These are phyloP conservation scores for Colletotrichum magnum DNA, from an alignment of 2,329 filamentous ascomycete genomes.

Conservation along the genomic window DNA sequence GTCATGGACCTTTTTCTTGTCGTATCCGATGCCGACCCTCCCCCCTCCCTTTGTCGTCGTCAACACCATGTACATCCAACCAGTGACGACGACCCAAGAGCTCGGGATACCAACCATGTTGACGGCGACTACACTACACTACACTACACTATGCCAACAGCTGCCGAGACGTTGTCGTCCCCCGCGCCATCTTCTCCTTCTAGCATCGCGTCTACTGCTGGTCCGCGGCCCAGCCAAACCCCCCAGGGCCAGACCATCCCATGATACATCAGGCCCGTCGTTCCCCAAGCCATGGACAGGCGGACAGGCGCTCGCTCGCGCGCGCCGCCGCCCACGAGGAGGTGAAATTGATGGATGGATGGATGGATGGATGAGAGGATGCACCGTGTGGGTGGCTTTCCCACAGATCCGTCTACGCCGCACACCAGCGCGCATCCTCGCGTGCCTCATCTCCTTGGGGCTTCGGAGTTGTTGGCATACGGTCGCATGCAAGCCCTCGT, in stretches of 20 bases:
- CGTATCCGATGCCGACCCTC: conserved; percentile 17
- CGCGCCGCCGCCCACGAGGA: conserved; percentile 20
- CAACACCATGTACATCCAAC: not conserved
- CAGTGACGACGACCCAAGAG: conserved; percentile 5
- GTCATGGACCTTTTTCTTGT: not conserved
- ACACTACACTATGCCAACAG: conserved; percentile 8
- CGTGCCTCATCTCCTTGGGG: conserved; percentile 6
- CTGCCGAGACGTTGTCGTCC: conserved; percentile 28
- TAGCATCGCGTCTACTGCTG: conserved; percentile 28
- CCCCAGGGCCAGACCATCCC: conserved; percentile 4
- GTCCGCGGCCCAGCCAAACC: conserved; percentile 19
- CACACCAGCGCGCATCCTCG: conserved; percentile 25
- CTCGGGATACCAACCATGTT: not conserved
- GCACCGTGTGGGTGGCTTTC: conserved; percentile 12
- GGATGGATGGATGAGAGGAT: not conserved
- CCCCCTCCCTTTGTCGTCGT: not conserved
- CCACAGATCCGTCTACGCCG: conserved; percentile 33
- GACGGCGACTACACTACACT: not conserved
- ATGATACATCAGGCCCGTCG: conserved; percentile 18
- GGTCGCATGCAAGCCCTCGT: conserved; percentile 17
- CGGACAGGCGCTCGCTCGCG: not conserved
- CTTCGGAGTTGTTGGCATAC: not conserved
- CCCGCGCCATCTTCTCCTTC: conserved; percentile 1
- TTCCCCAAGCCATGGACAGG: conserved; percentile 12
- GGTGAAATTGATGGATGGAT: not conserved